Evolutionary conservation across 768 basidiomycete species (phyloP), one percentile per base, ranked within the genome.

Genomic region (Hygrocybe punicea): DNA sequence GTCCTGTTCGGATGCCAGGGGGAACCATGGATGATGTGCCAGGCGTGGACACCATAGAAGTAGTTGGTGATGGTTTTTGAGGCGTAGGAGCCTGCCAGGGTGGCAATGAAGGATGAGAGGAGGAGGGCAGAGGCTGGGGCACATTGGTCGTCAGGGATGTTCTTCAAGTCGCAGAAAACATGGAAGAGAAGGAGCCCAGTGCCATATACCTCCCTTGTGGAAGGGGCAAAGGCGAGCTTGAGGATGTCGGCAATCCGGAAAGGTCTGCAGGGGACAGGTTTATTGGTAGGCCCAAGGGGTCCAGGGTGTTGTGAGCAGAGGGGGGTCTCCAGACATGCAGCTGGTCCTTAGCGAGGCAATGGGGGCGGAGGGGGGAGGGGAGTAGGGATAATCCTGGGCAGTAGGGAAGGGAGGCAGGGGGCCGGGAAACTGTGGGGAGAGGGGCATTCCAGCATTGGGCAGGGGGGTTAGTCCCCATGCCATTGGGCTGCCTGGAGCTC

Each of bases 21-120:
- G 0, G 75, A 3, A 0, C 77, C 66, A 54, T 83, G 78, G 0
- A 81, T 49, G 1, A 74, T 64, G 59, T 83, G 79, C 80, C 80
- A 83, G 1, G 80, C 78, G 2, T 71, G 60, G 1, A 81, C 45
- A 0, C 73, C 75, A 2, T 59, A 57, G 0, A 78, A 16, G 53
- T 76, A 78, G 62, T 78, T 80, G 1, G 49, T 37, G 0, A 81
- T 58, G 0, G 76, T 67, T 16, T 52, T 59, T 0, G 63, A 65
- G 0, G 76, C 56, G 55, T 76, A 76, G 0, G 67, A 37, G 0
- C 76, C 76, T 0, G 71, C 70, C 0, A 69, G 57, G 2, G 17
- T 60, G 0, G 75, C 49, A 0, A 77, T 55, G 25, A 76, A 78
- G 0, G 66, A 33, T 13, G 60, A 24, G 0, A 81, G n/a, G 0